phyloP scores from a whole-genome alignment of 192 early-diverging fungal genomes.

The Umbelopsis ramanniana region DNA sequence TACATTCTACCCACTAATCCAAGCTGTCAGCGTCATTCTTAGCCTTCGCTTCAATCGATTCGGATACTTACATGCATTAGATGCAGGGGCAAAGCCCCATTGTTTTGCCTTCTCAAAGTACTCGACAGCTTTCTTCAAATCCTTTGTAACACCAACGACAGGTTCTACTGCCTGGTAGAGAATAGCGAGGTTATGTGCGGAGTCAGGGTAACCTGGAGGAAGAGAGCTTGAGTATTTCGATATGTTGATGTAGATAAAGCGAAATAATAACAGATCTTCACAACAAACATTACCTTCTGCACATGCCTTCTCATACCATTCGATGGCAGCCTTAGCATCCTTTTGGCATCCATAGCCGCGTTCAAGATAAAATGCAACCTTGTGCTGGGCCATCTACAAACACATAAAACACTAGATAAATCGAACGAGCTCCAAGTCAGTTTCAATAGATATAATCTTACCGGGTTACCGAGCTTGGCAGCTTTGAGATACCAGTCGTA shows the following conservation, averaged over 20 bases:
- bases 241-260: background rate
- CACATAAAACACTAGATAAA: background rate
- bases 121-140: constrained; percentile 43
- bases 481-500: constrained; percentile 52
- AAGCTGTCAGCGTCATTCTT: background rate
- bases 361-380: constrained; percentile 54
- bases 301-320: constrained; percentile 49
- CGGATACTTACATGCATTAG: constrained; percentile 43
- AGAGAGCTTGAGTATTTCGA: background rate
- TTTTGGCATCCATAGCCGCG: constrained; percentile 47
- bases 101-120: constrained; percentile 48
- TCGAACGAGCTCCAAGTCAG: background rate
- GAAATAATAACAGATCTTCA: no score
- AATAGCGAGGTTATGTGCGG: constrained; percentile 57
- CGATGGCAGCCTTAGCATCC: constrained; percentile 39
- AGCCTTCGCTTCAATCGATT: no score
- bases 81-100: constrained; percentile 51
- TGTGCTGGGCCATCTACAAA: constrained; percentile 56
- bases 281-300: constrained; percentile 42
- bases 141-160: constrained; percentile 30
- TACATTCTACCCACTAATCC: constrained; percentile 39
- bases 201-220: constrained; percentile 50
- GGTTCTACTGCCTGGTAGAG: constrained; percentile 51
- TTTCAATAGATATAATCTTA: constrained; percentile 17
- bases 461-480: constrained; percentile 50